A percentile compares a stretch with the other conserved stretches of the same genome.
phyloP scores from a whole-genome alignment of 768 basidiomycete species.

The Lanmaoa pseudosensibilis region DNA sequence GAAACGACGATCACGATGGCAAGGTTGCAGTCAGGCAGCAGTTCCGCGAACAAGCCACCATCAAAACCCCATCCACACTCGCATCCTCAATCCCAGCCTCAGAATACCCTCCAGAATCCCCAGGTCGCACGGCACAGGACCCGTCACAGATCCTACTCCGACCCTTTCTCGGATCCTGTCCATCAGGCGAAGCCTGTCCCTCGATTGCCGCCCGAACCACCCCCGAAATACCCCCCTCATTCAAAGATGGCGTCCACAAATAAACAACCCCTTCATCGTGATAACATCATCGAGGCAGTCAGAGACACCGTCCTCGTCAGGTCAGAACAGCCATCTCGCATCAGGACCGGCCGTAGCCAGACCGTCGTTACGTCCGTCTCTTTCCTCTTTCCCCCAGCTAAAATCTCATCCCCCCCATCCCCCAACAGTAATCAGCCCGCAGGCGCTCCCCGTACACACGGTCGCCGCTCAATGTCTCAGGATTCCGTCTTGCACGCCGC shows the following conservation, averaged over 20 bases:
- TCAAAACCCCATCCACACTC: conserved; percentile 13
- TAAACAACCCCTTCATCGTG: conserved; percentile 36
- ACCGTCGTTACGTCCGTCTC: conserved; percentile 40
- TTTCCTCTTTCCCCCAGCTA: conserved; percentile 2
- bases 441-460: conserved; percentile 26
- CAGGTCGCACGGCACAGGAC: conserved; percentile 30
- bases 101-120: conserved; percentile 21
- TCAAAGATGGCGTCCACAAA: conserved; percentile 27
- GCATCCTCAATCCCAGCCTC: conserved; percentile 11
- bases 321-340: conserved; percentile 43
- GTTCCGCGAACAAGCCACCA: conserved; percentile 31
- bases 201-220: conserved; percentile 42
- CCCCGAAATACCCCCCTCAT: conserved; percentile 30
- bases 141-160: conserved; percentile 48
- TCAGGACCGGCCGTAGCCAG: conserved; percentile 57
- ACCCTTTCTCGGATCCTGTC: conserved; percentile 50
- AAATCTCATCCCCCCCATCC: conserved; percentile 20
- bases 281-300: conserved; percentile 59
- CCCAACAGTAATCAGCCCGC: conserved; percentile 24
- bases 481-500: conserved; percentile 44
- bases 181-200: conserved; percentile 34
- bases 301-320: conserved; percentile 66
- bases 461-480: conserved; percentile 50
- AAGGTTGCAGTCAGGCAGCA: conserved; percentile 6
- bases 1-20: conserved; percentile 20